Percentiles rank a stretch among this genome's conserved stretches.
phyloP scores from a whole-genome alignment of 1,284 basidiomycete species.

The Xerocomus amazonicus region DNA sequence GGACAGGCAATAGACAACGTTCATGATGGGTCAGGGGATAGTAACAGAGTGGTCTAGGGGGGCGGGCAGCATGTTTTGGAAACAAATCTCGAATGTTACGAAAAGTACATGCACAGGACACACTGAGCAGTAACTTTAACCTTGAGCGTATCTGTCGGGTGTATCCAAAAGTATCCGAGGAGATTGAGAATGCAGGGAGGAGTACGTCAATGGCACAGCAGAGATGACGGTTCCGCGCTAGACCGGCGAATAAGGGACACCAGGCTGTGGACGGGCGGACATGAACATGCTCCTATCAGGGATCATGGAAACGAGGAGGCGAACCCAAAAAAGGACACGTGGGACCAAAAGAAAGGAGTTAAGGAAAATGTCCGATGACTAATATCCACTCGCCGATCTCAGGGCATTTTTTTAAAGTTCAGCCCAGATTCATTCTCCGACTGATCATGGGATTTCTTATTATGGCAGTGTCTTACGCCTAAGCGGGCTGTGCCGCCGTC shows the following conservation, averaged over 20 bases:
- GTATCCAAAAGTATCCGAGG: constrained; percentile 20
- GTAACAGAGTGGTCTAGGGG: background rate
- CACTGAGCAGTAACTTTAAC: constrained; percentile 21
- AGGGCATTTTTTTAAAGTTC: constrained; percentile 18
- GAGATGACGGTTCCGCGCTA: too few relatives aligned
- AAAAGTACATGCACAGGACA: constrained; percentile 12
- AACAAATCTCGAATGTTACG: constrained; percentile 4
- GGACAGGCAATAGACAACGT: background rate
- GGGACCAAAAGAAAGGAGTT: constrained; percentile 18
- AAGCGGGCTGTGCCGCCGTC: constrained; percentile 29
- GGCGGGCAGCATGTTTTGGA: background rate
- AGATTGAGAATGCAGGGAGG: constrained; percentile 15
- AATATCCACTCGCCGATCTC: constrained; percentile 10
- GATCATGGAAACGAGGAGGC: constrained; percentile 17
- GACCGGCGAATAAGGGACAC: constrained; percentile 9
- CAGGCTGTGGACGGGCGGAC: constrained; percentile 16
- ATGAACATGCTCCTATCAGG: constrained; percentile 28
- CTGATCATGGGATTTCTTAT: constrained; percentile 5
- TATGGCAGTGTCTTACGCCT: constrained; percentile 27
- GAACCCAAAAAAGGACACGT: constrained; percentile 15
- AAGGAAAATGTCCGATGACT: constrained; percentile 11
- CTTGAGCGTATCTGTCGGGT: constrained; percentile 17
- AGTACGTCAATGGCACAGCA: constrained; percentile 17
- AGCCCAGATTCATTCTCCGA: constrained; percentile 28
- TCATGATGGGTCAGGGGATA: background rate